Percentiles rank a stretch among this genome's conserved stretches.
Evolutionary conservation across 768 basidiomycete genomes (phyloP).

Genomic region (Leccinum longicurvipes): DNA sequence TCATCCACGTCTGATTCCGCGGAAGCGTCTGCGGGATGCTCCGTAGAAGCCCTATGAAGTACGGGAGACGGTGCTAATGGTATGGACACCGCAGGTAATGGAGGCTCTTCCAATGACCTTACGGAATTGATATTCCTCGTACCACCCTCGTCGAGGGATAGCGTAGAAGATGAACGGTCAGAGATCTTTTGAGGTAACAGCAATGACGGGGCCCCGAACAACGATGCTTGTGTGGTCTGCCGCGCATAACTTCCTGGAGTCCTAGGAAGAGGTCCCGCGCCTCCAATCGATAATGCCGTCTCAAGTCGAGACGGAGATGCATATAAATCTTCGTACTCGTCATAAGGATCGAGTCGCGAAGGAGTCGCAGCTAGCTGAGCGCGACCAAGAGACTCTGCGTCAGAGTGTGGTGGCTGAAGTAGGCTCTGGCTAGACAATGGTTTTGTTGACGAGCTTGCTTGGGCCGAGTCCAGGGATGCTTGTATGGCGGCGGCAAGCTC

Average conservation of each 20-base stretch:
- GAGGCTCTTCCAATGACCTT: slow-evolving; percentile 4
- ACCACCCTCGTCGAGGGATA: background rate
- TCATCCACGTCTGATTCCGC: slow-evolving; percentile 29
- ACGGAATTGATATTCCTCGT: background rate
- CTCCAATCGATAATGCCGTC: slow-evolving; percentile 65
- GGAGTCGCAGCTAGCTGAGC: background rate
- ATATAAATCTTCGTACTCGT: slow-evolving; percentile 47
- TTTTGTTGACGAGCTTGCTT: background rate
- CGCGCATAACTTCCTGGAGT: slow-evolving; percentile 10
- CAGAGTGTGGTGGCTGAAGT: slow-evolving; percentile 7
- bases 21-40: background rate
- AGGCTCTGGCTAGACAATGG: slow-evolving; percentile 5
- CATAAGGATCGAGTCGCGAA: slow-evolving; percentile 1
- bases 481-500: slow-evolving; percentile 59
- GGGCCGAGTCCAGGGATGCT: slow-evolving; percentile 48
- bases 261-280: slow-evolving; percentile 41
- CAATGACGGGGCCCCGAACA: slow-evolving; percentile 39
- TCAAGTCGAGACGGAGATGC: slow-evolving; percentile 57
- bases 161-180: background rate
- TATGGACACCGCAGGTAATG: slow-evolving; percentile 3
- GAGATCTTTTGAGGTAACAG: slow-evolving; percentile 18
- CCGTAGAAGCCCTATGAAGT: background rate
- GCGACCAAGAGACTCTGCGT: background rate
- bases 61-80: background rate
- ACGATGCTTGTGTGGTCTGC: slow-evolving; percentile 17